Base-by-base conservation (phyloP, 768 basidiomycete genomes). In the Suillus weaverae region DNA sequence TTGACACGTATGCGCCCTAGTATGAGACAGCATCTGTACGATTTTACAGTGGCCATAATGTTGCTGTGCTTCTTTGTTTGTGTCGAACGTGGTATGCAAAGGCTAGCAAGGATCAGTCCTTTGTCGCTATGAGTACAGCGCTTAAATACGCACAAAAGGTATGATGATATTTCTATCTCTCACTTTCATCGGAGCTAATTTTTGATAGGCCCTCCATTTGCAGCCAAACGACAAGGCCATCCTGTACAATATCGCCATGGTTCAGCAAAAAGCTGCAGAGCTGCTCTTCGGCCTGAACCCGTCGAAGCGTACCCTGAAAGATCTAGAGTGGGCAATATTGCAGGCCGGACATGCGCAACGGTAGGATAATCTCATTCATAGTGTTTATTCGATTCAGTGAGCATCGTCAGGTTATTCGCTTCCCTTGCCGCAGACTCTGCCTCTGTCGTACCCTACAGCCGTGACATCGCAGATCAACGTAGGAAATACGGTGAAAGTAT, bases 201-300 rank as follows among this genome's bases (percentile, higher is more conserved):
- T 61, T 67, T 70, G 30, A 63, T 33, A 98, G 96, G 95, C 96
- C 1, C 81, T 91, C 18, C 90, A 93, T 67, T 77, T 95, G 7
- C 88, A 91, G 68, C 95, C 95, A 0, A 85, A 82, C 62, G 97
- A 99, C 79, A 95, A 96, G 73, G 92, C 94, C 4, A 88, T 91
- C 60, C 66, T 94, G 50, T 99, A 96, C 79, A 99, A 99, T 76
- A 93, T 98, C 70, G 96, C 97, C 62, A 96, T 99, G 91, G 95
- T 99, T 39, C 90, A 96, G 76, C 97, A 99, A 74, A 98, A 98
- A 77, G 89, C 92, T 0, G 92, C 94, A 0, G 97, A 98, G 75
- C 84, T 98, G 78, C 78, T 99, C 32, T 89, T 95, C 68, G 83
- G 86, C 1, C 78, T 96, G 32, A 82, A 83, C 1, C 84, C 89